phyloP scores from a whole-genome alignment of 2,329 filamentous ascomycete species.

The Claviceps spartinae region DNA sequence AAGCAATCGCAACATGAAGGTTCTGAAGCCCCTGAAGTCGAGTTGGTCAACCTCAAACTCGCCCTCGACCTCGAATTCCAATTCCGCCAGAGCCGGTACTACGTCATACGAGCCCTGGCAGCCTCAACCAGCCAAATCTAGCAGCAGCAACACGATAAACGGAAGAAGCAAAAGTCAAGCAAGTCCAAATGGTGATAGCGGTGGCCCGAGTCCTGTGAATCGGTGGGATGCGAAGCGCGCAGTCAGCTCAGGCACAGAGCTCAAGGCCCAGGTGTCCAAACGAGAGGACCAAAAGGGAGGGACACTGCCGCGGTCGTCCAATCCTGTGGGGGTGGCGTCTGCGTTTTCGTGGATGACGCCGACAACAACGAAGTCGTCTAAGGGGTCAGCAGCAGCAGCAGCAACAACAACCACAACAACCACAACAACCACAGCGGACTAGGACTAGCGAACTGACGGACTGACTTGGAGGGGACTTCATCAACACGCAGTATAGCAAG shows the following conservation, averaged over 20 bases:
- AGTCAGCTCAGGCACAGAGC: conserved; percentile 28
- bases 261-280: conserved; percentile 19
- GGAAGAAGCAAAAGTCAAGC: conserved; percentile 41
- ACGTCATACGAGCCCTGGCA: conserved; percentile 33
- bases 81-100: conserved; percentile 32
- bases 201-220: conserved; percentile 14
- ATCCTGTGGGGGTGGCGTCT: conserved; percentile 82
- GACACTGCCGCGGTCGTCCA: conserved; percentile 45
- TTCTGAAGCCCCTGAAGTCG: conserved; percentile 66
- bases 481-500: not conserved
- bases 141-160: conserved; percentile 21
- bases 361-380: conserved; percentile 21
- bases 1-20: conserved; percentile 66
- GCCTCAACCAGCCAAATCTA: conserved; percentile 28
- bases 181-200: conserved; percentile 15
- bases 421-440: not conserved
- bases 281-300: conserved; percentile 25
- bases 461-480: not conserved
- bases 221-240: conserved; percentile 44
- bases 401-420: not conserved
- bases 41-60: too few species aligned
- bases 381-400: conserved; percentile 21
- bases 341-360: conserved; percentile 87
- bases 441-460: not conserved
- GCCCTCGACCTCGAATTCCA: conserved; percentile 52